phyloP scores from a whole-genome alignment of 148 eudicot species.

The Heliosperma pusillum region DNA sequence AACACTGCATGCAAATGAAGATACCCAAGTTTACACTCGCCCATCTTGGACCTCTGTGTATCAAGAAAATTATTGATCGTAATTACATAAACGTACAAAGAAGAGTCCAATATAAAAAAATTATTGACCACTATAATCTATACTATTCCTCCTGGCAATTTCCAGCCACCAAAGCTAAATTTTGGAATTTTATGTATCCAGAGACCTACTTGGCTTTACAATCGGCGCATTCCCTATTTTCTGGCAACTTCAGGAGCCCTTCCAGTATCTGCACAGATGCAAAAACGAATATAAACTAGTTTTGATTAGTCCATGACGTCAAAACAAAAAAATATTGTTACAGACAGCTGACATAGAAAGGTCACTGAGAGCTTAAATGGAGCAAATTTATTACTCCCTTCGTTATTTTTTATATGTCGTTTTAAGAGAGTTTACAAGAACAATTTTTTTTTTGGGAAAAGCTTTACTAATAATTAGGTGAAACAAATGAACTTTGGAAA shows the following conservation, averaged over 20 bases:
- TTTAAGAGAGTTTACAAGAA: no score
- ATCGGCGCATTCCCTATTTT: constrained; percentile 96
- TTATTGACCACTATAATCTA: background rate
- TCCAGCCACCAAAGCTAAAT: background rate
- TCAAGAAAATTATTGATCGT: constrained; percentile 3
- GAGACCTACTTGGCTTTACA: constrained; percentile 84
- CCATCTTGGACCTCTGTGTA: constrained; percentile 96
- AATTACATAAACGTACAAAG: constrained; percentile 8
- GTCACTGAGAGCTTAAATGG: background rate
- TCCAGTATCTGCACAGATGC: constrained; percentile 61
- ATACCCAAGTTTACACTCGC: constrained; percentile 97
- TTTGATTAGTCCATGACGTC: background rate
- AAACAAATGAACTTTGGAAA: no score
- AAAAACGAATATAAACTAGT: background rate
- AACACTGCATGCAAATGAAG: constrained; percentile 98
- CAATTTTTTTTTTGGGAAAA: no score
- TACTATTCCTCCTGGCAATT: constrained; percentile 5
- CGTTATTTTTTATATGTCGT: no score
- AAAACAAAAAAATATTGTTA: background rate
- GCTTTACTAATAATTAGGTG: no score
- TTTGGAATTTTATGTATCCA: background rate
- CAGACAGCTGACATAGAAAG: background rate
- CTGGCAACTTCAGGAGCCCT: constrained; percentile 92
- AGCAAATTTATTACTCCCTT: background rate
- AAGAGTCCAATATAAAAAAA: constrained; percentile 2